Evolutionary conservation across 441 rosid genomes (phyloP).

Genomic region (Pelargonium fulgidum): DNA sequence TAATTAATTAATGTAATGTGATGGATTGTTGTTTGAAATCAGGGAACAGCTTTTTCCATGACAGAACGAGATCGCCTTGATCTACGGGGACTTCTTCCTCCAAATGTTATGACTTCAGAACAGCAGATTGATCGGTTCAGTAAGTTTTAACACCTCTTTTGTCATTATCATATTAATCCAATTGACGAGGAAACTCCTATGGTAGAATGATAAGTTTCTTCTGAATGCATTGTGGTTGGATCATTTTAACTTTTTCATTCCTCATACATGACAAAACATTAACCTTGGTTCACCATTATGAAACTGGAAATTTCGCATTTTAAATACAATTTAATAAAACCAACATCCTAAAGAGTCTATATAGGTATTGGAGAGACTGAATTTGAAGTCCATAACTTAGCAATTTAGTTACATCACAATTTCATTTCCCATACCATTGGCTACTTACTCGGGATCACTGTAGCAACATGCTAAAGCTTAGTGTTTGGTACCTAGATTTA

Average conservation of each 20-base stretch:
- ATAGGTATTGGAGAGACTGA: neutral
- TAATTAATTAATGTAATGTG: neutral
- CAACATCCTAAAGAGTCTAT: neutral
- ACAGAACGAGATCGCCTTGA: conserved; percentile 95
- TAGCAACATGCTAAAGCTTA: neutral
- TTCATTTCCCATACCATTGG: neutral
- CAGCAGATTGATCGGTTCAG: conserved; percentile 97
- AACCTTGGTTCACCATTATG: neutral
- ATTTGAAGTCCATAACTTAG: neutral
- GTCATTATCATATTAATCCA: neutral
- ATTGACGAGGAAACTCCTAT: neutral
- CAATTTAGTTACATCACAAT: neutral
- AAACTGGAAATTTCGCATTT: neutral
- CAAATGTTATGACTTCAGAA: conserved; percentile 71
- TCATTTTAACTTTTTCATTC: too few species aligned
- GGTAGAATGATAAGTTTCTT: neutral
- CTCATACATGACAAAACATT: neutral
- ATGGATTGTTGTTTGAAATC: neutral
- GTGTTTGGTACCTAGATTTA: neutral
- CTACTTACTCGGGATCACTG: neutral
- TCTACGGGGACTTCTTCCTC: conserved; percentile 96
- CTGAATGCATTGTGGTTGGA: neutral
- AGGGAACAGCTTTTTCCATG: conserved; percentile 95
- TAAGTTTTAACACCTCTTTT: conserved; percentile 25
- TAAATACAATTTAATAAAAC: neutral